phyloP scores from a whole-genome alignment of 2,329 filamentous ascomycete genomes.

The Aspergillus pseudotamarii region DNA sequence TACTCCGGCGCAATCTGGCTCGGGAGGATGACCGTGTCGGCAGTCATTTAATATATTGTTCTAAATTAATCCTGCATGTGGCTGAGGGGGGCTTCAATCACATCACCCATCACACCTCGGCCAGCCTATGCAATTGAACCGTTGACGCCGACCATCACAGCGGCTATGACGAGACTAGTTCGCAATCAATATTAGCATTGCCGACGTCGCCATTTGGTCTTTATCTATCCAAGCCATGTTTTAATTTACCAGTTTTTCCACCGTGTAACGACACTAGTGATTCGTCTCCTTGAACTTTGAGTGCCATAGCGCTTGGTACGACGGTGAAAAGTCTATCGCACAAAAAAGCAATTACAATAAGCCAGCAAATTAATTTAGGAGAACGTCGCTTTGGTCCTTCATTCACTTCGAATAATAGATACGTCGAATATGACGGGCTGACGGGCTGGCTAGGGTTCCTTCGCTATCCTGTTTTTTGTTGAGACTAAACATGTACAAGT shows the following conservation, averaged over 20 bases:
- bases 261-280: slow-evolving; percentile 1
- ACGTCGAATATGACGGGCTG: background rate
- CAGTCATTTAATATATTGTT: background rate
- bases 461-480: background rate
- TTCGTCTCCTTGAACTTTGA: background rate
- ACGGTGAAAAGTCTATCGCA: background rate
- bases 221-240: background rate
- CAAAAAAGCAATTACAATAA: background rate
- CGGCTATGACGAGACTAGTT: background rate
- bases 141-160: slow-evolving; percentile 12
- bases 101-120: slow-evolving; percentile 4
- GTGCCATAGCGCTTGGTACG: background rate
- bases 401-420: background rate
- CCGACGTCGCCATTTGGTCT: background rate
- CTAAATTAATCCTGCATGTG: slow-evolving; percentile 6
- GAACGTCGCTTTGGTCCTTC: background rate
- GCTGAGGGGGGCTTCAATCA: background rate
- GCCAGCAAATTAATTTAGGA: background rate
- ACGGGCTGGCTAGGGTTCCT: background rate
- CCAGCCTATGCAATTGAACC: slow-evolving; percentile 14
- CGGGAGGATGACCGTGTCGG: background rate
- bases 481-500: background rate
- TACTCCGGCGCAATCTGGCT: background rate
- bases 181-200: background rate
- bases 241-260: background rate